Conservation (phyloP, 805 yeast genomes). For the Pichia gijzeniarum region DNA sequence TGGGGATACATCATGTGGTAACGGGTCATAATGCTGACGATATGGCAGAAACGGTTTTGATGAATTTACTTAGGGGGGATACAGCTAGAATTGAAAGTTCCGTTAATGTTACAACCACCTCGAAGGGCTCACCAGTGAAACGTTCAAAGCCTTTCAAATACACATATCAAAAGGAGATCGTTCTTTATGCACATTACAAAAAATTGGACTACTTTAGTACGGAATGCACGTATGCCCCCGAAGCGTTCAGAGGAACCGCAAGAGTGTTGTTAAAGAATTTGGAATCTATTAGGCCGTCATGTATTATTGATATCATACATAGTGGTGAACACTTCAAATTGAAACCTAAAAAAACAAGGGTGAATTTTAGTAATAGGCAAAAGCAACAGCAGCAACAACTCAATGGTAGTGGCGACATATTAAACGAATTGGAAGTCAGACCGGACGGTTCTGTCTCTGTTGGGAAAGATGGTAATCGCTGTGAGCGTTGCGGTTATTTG, state of each 20-base stretch:
- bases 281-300: conserved; percentile 85
- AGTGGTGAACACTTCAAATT: conserved; percentile 85
- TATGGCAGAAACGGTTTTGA: conserved; percentile 95
- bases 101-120: conserved; percentile 76
- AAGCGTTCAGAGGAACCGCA: conserved; percentile 97
- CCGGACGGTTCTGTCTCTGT: conserved; percentile 58
- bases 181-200: conserved; percentile 92
- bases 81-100: conserved; percentile 87
- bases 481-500: conserved; percentile 87
- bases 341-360: conserved; percentile 47
- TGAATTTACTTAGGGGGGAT: conserved; percentile 95
- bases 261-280: conserved; percentile 84
- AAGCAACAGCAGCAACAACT: conserved; percentile 16
- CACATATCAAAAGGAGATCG: conserved; percentile 95
- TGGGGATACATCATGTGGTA: conserved; percentile 83
- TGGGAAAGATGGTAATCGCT: conserved; percentile 51
- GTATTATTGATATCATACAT: conserved; percentile 89
- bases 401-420: conserved; percentile 32
- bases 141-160: conserved; percentile 95
- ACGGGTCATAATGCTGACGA: conserved; percentile 99
- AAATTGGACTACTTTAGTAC: conserved; percentile 93
- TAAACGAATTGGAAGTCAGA: conserved; percentile 44
- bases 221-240: conserved; percentile 97
- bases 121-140: conserved; percentile 81
- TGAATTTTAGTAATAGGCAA: background rate